These are phyloP conservation scores for Saccharomycopsis hybrid DNA, from an alignment of 1,139 yeast genomes.

Conservation along the genomic window DNA sequence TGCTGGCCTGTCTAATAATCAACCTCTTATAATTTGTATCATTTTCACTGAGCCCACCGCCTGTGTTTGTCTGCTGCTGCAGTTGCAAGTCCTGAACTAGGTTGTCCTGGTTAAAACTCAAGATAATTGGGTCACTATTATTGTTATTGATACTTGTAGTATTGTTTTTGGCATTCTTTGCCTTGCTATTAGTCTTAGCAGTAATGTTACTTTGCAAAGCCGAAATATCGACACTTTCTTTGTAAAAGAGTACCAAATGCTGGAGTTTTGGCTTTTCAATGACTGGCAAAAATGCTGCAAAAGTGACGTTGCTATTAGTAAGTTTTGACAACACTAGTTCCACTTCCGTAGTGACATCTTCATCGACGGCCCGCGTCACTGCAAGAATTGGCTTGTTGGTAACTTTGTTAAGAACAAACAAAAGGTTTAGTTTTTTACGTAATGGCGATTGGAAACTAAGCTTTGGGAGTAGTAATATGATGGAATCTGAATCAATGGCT, in stretches of 20 bases:
- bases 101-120: slow-evolving; percentile 36
- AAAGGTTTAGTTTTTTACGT: slow-evolving; percentile 39
- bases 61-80: slow-evolving; percentile 25
- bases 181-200: neutral
- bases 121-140: slow-evolving; percentile 38
- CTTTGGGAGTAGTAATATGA: slow-evolving; percentile 40
- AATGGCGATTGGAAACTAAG: slow-evolving; percentile 46
- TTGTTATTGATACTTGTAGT: slow-evolving; percentile 20
- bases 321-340: slow-evolving; percentile 34
- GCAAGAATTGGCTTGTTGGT: slow-evolving; percentile 34
- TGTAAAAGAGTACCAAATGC: slow-evolving; percentile 36
- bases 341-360: slow-evolving; percentile 29
- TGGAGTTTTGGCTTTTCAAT: slow-evolving; percentile 40
- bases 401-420: slow-evolving; percentile 32
- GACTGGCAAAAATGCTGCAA: slow-evolving; percentile 42
- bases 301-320: slow-evolving; percentile 31
- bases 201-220: neutral
- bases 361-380: slow-evolving; percentile 32
- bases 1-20: slow-evolving; percentile 31
- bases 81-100: slow-evolving; percentile 28
- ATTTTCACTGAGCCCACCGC: slow-evolving; percentile 30
- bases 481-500: slow-evolving; percentile 29
- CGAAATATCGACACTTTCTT: slow-evolving; percentile 25
- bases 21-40: slow-evolving; percentile 20
- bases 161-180: no score